Evolutionary conservation across 1,284 basidiomycete species (phyloP).

Genomic region (Amylostereum chailletii): DNA sequence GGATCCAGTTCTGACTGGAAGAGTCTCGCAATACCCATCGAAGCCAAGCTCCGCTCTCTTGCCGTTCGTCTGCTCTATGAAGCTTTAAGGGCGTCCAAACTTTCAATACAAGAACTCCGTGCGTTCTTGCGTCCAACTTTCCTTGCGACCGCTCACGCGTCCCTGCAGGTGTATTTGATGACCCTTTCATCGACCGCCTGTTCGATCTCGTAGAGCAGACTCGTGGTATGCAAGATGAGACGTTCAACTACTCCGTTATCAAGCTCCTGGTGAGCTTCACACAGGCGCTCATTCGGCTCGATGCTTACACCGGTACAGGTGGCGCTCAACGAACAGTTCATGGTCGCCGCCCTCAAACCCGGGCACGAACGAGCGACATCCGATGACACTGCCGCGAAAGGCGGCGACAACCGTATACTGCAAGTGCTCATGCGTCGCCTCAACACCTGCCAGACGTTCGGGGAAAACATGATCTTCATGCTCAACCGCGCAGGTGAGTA

Average conservation of each 20-base stretch:
- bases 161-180: constrained; percentile 64
- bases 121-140: constrained; percentile 21
- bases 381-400: constrained; percentile 17
- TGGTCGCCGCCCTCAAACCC: constrained; percentile 63
- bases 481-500: constrained; percentile 85
- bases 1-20: constrained; percentile 29
- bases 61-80: constrained; percentile 80
- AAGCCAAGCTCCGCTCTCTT: constrained; percentile 68
- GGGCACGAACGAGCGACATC: constrained; percentile 10
- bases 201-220: constrained; percentile 95
- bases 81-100: constrained; percentile 82
- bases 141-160: background rate
- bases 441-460: constrained; percentile 87
- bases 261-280: constrained; percentile 70
- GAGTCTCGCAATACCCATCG: constrained; percentile 57
- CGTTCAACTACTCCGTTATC: constrained; percentile 90
- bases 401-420: constrained; percentile 71
- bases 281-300: constrained; percentile 1
- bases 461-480: constrained; percentile 99
- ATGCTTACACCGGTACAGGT: constrained; percentile 38
- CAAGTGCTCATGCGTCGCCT: constrained; percentile 77
- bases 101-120: constrained; percentile 71
- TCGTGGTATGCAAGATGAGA: constrained; percentile 80
- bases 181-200: constrained; percentile 81
- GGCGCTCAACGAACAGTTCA: constrained; percentile 96